A percentile compares a stretch with the other conserved stretches of the same genome.
Evolutionary conservation across 1,284 basidiomycete genomes (phyloP).

Genomic region (Bondarzewia mesenterica): DNA sequence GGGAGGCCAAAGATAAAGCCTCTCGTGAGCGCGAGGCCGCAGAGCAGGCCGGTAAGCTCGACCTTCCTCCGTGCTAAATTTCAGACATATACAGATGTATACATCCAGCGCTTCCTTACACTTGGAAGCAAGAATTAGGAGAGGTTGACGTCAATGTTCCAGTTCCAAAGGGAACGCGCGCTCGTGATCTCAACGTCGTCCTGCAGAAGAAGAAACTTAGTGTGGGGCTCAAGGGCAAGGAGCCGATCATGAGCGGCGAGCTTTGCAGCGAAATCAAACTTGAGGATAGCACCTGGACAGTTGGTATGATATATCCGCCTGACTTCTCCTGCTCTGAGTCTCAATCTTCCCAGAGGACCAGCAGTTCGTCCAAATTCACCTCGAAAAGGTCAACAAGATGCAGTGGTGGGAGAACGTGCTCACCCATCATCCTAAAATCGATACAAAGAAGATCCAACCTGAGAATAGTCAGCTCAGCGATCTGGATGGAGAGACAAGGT

Average conservation of each 20-base stretch:
- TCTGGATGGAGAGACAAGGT: slow-evolving; percentile 89
- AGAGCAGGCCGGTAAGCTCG: slow-evolving; percentile 78
- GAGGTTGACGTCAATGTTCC: slow-evolving; percentile 82
- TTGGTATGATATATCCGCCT: too few relatives aligned
- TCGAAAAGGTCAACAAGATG: slow-evolving; percentile 83
- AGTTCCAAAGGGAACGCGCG: slow-evolving; percentile 83
- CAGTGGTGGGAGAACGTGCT: slow-evolving; percentile 99
- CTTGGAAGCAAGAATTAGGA: slow-evolving; percentile 86
- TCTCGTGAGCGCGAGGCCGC: slow-evolving; percentile 61
- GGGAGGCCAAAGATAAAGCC: slow-evolving; percentile 61
- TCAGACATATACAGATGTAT: slow-evolving; percentile 15
- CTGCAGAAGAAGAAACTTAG: slow-evolving; percentile 80
- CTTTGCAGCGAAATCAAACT: slow-evolving; percentile 90
- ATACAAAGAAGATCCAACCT: slow-evolving; percentile 94
- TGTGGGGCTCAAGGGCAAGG: slow-evolving; percentile 80
- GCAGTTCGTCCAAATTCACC: slow-evolving; percentile 63
- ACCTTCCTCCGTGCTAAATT: slow-evolving; percentile 14
- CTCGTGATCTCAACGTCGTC: slow-evolving; percentile 65
- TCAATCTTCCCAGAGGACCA: slow-evolving; percentile 65
- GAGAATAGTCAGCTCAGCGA: slow-evolving; percentile 95
- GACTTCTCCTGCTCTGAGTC: too few relatives aligned
- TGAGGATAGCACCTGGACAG: slow-evolving; percentile 96
- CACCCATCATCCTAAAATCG: slow-evolving; percentile 92
- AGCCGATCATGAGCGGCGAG: slow-evolving; percentile 84
- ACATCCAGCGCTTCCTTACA: slow-evolving; percentile 76